Evolutionary conservation across 306 rosid species (phyloP).

Genomic region (Lagenaria siceraria): DNA sequence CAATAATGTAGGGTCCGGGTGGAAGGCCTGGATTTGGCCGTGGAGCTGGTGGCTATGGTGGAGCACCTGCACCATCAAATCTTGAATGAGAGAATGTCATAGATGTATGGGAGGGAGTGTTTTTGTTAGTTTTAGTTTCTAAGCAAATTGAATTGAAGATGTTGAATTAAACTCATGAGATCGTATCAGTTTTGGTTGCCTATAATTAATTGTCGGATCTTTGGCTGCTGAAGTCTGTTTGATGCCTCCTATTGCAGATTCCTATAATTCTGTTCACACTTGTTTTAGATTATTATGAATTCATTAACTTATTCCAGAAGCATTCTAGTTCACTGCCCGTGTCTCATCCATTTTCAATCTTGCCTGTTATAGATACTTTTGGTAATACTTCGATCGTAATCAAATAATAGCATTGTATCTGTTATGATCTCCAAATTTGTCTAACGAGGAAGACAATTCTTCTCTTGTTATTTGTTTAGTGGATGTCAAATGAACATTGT

Average conservation of each 20-base stretch:
- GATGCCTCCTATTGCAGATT: neutral
- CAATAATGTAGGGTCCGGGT: conserved; percentile 25
- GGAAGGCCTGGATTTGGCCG: conserved; percentile 43
- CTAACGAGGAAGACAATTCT: neutral
- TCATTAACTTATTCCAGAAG: neutral
- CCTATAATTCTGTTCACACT: neutral
- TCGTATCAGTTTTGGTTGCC: conserved; percentile 12
- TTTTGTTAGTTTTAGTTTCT: conserved; percentile 1
- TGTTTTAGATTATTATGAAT: neutral
- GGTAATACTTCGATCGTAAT: neutral
- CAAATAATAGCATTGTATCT: neutral
- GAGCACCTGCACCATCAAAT: conserved; percentile 41
- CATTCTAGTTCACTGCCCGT: neutral
- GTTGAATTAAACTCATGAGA: neutral
- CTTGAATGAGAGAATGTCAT: conserved; percentile 11
- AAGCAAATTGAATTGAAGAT: neutral
- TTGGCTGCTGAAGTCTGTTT: neutral
- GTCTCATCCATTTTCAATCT: neutral
- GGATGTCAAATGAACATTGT: too few relatives aligned
- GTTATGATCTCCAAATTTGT: neutral
- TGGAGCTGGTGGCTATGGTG: conserved; percentile 37
- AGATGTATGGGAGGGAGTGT: neutral
- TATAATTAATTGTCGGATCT: neutral
- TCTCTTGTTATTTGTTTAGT: neutral
- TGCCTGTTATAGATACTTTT: neutral